These are phyloP conservation scores for Glaciozyma martinii DNA, from an alignment of 768 basidiomycete genomes.

Conservation along the genomic window DNA sequence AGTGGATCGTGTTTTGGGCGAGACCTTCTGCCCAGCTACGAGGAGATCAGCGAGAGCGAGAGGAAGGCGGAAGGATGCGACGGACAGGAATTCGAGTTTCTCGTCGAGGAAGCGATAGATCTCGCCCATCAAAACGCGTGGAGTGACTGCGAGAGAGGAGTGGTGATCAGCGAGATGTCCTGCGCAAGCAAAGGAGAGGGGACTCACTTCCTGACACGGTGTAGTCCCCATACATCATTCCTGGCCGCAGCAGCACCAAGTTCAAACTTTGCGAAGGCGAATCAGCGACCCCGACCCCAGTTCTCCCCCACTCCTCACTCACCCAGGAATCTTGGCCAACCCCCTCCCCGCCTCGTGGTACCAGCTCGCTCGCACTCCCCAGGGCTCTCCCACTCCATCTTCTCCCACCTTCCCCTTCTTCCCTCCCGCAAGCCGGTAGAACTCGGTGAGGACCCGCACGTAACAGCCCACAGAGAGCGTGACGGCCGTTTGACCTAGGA, in stretches of 20 bases:
- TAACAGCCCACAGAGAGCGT: conserved; percentile 5
- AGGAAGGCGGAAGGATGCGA: neutral
- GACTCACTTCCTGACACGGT: conserved; percentile 11
- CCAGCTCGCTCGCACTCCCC: conserved; percentile 20
- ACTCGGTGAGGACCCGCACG: conserved; percentile 8
- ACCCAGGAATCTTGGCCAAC: conserved; percentile 18
- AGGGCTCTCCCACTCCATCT: conserved; percentile 6
- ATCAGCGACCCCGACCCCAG: neutral
- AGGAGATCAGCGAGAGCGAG: neutral
- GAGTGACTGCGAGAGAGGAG: conserved; percentile 2
- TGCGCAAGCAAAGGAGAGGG: neutral
- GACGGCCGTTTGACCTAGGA: conserved; percentile 12
- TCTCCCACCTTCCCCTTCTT: conserved; percentile 19
- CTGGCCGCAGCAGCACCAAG: conserved; percentile 26
- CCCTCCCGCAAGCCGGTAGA: conserved; percentile 11
- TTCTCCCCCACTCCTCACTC: neutral
- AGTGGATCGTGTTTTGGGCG: conserved; percentile 24
- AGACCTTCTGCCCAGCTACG: conserved; percentile 24
- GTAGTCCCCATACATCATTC: conserved; percentile 10
- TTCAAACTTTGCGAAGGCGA: conserved; percentile 11
- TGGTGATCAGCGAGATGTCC: neutral
- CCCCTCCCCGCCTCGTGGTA: conserved; percentile 22
- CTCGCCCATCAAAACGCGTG: conserved; percentile 17
- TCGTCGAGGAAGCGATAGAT: conserved; percentile 27
- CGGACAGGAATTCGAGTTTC: conserved; percentile 30